These are phyloP conservation scores for Eimeria falciformis DNA, from an alignment of 169 alveolate species.

Conservation along the genomic window DNA sequence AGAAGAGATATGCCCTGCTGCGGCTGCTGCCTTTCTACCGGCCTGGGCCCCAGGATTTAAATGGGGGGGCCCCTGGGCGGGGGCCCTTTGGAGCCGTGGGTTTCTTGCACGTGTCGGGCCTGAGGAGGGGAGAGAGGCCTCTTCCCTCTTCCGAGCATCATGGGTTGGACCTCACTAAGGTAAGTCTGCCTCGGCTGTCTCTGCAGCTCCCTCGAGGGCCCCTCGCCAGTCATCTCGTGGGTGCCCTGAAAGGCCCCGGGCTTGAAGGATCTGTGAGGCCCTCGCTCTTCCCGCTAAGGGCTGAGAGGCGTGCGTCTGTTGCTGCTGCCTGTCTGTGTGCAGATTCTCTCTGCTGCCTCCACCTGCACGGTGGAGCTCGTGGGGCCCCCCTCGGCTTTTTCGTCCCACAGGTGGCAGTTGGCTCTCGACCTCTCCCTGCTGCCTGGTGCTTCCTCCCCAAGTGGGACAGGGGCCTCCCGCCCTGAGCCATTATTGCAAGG, in stretches of 20 bases:
- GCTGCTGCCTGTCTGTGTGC: conserved; percentile 12
- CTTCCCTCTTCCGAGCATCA: conserved; percentile 1
- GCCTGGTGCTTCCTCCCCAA: background rate
- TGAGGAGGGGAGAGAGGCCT: conserved; percentile 22
- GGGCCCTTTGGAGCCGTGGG: background rate
- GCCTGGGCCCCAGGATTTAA: conserved; percentile 7
- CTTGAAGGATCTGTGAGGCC: too few species aligned
- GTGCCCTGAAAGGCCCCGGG: too few species aligned
- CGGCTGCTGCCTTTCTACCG: conserved; percentile 29
- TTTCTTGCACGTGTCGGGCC: conserved; percentile 21
- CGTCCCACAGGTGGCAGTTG: conserved; percentile 51
- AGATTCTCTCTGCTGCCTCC: conserved; percentile 53
- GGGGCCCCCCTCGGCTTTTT: conserved; percentile 14
- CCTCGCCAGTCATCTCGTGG: too few species aligned
- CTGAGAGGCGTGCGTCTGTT: conserved; percentile 48
- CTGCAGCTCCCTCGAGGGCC: background rate
- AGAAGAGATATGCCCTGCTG: conserved; percentile 27
- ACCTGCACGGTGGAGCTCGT: conserved; percentile 34
- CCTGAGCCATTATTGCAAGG: background rate
- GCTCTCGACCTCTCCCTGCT: too few species aligned
- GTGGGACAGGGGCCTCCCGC: conserved; percentile 36
- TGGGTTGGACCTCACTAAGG: conserved; percentile 27
- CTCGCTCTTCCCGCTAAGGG: too few species aligned
- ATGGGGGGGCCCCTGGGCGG: conserved; percentile 49
- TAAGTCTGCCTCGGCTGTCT: background rate